Percentiles rank a stretch among this genome's conserved stretches.
phyloP scores from a whole-genome alignment of 345 rosid genomes.

The Anacardium occidentale region DNA sequence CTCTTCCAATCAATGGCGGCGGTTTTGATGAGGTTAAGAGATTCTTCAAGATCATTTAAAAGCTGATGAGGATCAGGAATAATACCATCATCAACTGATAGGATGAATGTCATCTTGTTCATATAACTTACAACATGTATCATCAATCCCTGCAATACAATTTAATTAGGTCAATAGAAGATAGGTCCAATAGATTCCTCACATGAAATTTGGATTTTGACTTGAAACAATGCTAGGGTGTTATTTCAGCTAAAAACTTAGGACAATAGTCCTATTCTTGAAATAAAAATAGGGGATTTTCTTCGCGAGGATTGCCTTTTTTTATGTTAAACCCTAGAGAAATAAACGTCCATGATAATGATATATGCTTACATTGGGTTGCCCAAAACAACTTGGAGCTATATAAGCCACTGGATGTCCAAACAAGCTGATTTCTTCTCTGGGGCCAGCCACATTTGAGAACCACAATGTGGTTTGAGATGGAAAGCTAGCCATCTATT shows the following conservation, averaged over 20 bases:
- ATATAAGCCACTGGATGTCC: constrained; percentile 36
- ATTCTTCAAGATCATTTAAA: constrained; percentile 25
- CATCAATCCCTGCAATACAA: constrained; percentile 24
- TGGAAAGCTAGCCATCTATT: constrained; percentile 23
- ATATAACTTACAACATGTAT: constrained; percentile 25
- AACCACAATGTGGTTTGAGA: constrained; percentile 28
- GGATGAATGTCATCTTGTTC: constrained; percentile 24
- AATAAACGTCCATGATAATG: too few species aligned
- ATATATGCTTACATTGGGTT: constrained; percentile 24
- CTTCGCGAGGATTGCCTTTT: too few species aligned
- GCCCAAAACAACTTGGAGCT: constrained; percentile 35
- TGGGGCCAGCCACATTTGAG: constrained; percentile 39
- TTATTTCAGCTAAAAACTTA: too few species aligned
- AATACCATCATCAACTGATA: constrained; percentile 24
- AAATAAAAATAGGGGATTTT: too few species aligned
- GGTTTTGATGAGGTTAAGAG: constrained; percentile 20
- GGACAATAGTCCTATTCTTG: too few species aligned
- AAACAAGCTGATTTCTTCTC: constrained; percentile 34
- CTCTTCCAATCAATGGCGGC: background rate
- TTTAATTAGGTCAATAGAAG: too few species aligned
- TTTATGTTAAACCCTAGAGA: too few species aligned
- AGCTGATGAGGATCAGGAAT: constrained; percentile 33
- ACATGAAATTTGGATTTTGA: too few species aligned
- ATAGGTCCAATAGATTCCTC: too few species aligned
- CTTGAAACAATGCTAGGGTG: too few species aligned